Evolutionary conservation across 345 rosid genomes (phyloP).

Genomic region (Bruguiera gymnorhiza): DNA sequence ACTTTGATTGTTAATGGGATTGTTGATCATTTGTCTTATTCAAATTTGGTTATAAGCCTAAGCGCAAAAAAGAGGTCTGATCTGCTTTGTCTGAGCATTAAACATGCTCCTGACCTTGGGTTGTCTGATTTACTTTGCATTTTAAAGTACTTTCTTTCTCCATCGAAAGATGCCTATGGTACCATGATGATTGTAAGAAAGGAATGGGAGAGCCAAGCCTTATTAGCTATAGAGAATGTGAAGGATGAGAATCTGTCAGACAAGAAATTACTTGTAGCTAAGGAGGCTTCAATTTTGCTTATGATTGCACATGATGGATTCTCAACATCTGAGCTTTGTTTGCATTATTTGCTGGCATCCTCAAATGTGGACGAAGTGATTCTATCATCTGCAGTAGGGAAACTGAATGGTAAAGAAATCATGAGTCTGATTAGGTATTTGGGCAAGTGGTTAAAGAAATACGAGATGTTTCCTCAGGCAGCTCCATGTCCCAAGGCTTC

Average conservation of each 20-base stretch:
- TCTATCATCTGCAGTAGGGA: slow-evolving; percentile 54
- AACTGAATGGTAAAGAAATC: slow-evolving; percentile 66
- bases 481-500: slow-evolving; percentile 67
- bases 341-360: slow-evolving; percentile 67
- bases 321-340: slow-evolving; percentile 60
- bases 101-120: slow-evolving; percentile 62
- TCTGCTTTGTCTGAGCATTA: slow-evolving; percentile 57
- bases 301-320: slow-evolving; percentile 86
- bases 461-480: slow-evolving; percentile 72
- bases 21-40: slow-evolving; percentile 48
- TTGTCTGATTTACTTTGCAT: slow-evolving; percentile 53
- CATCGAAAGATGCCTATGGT: slow-evolving; percentile 52
- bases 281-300: slow-evolving; percentile 69
- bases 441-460: slow-evolving; percentile 78
- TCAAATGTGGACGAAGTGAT: slow-evolving; percentile 54
- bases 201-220: slow-evolving; percentile 71
- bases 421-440: slow-evolving; percentile 53
- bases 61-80: slow-evolving; percentile 57
- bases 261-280: slow-evolving; percentile 42
- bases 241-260: slow-evolving; percentile 30
- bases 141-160: slow-evolving; percentile 75
- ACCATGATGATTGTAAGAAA: slow-evolving; percentile 57
- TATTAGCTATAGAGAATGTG: slow-evolving; percentile 50
- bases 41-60: slow-evolving; percentile 47
- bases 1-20: slow-evolving; percentile 44